These are phyloP conservation scores for Phytophthora fragariae DNA, from an alignment of 352 stramenopile species.

Conservation along the genomic window DNA sequence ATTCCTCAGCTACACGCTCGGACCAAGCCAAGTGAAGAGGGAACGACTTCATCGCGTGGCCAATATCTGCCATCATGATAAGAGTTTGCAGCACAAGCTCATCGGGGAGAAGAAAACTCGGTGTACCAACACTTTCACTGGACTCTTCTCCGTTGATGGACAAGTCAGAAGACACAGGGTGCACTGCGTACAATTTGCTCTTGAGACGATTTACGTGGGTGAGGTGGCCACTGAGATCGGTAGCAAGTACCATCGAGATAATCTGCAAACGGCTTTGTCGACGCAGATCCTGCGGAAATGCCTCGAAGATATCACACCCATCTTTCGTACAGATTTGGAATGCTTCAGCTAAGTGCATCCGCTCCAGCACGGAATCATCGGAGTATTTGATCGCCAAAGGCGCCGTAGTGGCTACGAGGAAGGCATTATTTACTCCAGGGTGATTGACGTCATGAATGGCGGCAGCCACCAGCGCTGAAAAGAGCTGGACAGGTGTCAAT, in stretches of 20 bases:
- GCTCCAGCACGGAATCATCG: constrained; percentile 92
- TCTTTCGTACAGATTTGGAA: constrained; percentile 76
- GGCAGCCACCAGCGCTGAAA: constrained; percentile 90
- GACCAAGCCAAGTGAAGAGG: constrained; percentile 66
- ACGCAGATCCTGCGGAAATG: constrained; percentile 56
- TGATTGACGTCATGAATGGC: constrained; percentile 94
- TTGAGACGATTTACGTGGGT: constrained; percentile 82
- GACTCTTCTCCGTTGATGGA: constrained; percentile 23
- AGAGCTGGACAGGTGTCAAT: constrained; percentile 55
- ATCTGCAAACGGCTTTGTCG: constrained; percentile 71
- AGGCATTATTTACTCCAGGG: constrained; percentile 92
- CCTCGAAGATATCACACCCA: constrained; percentile 76
- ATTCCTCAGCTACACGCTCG: constrained; percentile 70
- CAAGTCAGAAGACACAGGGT: constrained; percentile 41
- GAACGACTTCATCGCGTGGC: constrained; percentile 74
- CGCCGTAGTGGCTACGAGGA: constrained; percentile 84
- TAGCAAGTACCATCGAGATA: constrained; percentile 87
- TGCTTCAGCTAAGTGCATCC: constrained; percentile 77
- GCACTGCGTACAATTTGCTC: constrained; percentile 68
- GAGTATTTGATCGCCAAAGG: constrained; percentile 94
- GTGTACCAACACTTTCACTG: constrained; percentile 8
- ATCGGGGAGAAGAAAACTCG: constrained; percentile 34
- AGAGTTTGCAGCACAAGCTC: constrained; percentile 71
- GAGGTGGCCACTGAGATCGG: constrained; percentile 80
- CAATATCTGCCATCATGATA: constrained; percentile 83